These are phyloP conservation scores for Beauveria caledonica DNA, from an alignment of 2,329 filamentous ascomycete genomes.

Conservation along the genomic window DNA sequence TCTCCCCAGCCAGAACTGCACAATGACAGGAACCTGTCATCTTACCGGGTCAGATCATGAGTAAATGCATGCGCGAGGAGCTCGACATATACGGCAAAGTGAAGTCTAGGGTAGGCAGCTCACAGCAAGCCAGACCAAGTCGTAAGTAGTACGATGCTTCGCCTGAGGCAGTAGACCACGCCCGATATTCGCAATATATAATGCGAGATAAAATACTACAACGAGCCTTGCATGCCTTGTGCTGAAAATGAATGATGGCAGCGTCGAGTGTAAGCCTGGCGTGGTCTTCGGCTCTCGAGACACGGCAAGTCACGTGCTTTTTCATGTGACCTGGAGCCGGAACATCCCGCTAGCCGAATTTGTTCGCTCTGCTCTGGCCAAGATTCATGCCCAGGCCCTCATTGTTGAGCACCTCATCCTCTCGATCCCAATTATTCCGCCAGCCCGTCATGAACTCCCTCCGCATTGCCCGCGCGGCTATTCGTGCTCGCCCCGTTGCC, in stretches of 20 bases:
- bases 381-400: slow-evolving; percentile 41
- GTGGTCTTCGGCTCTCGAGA: too few relatives aligned
- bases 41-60: too few relatives aligned
- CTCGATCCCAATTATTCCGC: slow-evolving; percentile 38
- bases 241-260: too few relatives aligned
- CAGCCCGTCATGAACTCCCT: slow-evolving; percentile 78
- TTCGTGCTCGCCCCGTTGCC: slow-evolving; percentile 72
- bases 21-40: too few relatives aligned
- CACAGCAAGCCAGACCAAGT: not conserved
- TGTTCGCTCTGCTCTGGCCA: slow-evolving; percentile 32
- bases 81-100: not conserved
- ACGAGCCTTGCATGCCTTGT: too few relatives aligned
- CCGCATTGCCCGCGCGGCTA: slow-evolving; percentile 82
- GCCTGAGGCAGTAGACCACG: too few relatives aligned
- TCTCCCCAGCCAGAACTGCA: too few relatives aligned
- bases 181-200: too few relatives aligned
- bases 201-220: too few relatives aligned
- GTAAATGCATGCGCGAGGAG: too few relatives aligned
- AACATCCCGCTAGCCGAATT: slow-evolving; percentile 32
- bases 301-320: slow-evolving; percentile 21
- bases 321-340: slow-evolving; percentile 27
- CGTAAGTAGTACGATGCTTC: too few relatives aligned
- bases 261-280: too few relatives aligned
- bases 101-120: not conserved
- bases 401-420: slow-evolving; percentile 34